phyloP scores from a whole-genome alignment of 192 early-diverging fungal genomes.

The Coemansia sp. region DNA sequence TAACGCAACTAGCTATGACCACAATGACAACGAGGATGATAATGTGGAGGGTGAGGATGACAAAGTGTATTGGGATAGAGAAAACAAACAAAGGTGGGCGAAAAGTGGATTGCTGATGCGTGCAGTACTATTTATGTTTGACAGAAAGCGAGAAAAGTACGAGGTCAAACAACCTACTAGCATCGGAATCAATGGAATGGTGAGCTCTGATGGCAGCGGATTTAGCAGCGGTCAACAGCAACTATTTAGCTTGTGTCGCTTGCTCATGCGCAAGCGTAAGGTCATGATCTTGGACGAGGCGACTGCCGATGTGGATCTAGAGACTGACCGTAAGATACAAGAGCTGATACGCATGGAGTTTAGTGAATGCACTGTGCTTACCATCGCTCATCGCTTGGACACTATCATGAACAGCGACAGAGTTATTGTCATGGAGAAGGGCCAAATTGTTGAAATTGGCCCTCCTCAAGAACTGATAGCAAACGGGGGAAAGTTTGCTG shows the following conservation, averaged over 20 bases:
- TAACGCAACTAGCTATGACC: background rate
- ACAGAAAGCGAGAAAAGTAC: background rate
- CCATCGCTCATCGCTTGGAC: conserved; percentile 73
- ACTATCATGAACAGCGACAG: conserved; percentile 64
- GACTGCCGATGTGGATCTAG: conserved; percentile 61
- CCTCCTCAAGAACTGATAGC: conserved; percentile 29
- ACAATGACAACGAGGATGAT: background rate
- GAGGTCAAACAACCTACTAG: background rate
- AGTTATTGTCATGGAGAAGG: conserved; percentile 57
- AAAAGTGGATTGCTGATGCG: background rate
- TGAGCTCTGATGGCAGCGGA: conserved; percentile 28
- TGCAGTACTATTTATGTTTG: background rate
- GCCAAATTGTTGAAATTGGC: conserved; percentile 9
- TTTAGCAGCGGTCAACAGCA: conserved; percentile 61
- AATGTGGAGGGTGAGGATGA: conserved; percentile 35
- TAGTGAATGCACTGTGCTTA: conserved; percentile 53
- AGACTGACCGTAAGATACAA: conserved; percentile 19
- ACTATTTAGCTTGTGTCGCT: conserved; percentile 63
- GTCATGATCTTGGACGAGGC: conserved; percentile 71
- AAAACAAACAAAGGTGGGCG: background rate
- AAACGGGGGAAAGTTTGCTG: conserved; percentile 8
- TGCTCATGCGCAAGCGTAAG: conserved; percentile 56
- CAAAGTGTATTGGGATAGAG: background rate
- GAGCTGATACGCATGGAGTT: conserved; percentile 57
- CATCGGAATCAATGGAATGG: background rate